Conservation (phyloP, 495 filamentous ascomycete genomes). For the Aspergillus affinis region DNA sequence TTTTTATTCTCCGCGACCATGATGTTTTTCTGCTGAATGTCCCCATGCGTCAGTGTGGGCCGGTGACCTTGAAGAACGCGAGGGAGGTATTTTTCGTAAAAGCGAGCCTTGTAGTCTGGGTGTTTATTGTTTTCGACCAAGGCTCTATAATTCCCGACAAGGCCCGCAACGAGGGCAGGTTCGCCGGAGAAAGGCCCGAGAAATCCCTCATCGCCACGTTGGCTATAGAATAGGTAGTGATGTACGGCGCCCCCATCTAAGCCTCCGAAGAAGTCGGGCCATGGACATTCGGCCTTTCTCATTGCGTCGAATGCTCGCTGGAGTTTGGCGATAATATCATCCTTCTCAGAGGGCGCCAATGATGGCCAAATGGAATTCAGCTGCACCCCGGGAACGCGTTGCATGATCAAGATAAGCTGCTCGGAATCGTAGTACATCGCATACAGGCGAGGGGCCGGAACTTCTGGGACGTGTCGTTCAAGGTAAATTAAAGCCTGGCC, state of each 20-base stretch:
- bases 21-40: conserved; percentile 33
- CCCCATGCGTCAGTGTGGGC: conserved; percentile 31
- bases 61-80: conserved; percentile 24
- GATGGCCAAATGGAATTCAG: conserved; percentile 26
- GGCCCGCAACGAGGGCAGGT: conserved; percentile 24
- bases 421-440: conserved; percentile 27
- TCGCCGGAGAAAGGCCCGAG: conserved; percentile 26
- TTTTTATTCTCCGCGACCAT: conserved; percentile 26
- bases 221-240: conserved; percentile 27
- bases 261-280: conserved; percentile 23
- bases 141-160: conserved; percentile 25
- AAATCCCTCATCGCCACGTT: conserved; percentile 18
- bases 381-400: conserved; percentile 25
- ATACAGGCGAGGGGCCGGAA: conserved; percentile 30
- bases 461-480: conserved; percentile 25
- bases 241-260: conserved; percentile 22
- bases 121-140: conserved; percentile 20
- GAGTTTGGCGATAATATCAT: conserved; percentile 25
- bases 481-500: conserved; percentile 29
- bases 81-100: conserved; percentile 23
- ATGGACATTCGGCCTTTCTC: conserved; percentile 22
- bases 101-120: conserved; percentile 28
- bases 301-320: conserved; percentile 21
- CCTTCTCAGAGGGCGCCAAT: conserved; percentile 25
- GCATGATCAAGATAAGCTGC: conserved; percentile 26